Evolutionary conservation across 768 basidiomycete genomes (phyloP).

Genomic region (Naganishia vishniacii): DNA sequence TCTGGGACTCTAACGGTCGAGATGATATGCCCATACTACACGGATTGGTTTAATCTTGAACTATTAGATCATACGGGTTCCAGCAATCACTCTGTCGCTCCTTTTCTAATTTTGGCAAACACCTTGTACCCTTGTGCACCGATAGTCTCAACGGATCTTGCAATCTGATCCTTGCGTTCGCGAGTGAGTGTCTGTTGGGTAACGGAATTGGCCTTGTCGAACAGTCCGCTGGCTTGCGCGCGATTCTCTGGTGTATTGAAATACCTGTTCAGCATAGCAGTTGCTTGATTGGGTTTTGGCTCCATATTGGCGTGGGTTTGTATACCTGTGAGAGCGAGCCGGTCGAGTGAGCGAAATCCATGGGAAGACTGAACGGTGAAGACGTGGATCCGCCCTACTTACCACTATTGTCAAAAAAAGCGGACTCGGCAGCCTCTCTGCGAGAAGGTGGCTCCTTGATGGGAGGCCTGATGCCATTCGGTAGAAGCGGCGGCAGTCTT

Average conservation of each 20-base stretch:
- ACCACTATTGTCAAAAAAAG: no score
- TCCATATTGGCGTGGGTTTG: neutral
- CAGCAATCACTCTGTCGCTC: neutral
- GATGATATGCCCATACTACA: no score
- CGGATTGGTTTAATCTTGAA: no score
- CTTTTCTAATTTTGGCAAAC: conserved; percentile 11
- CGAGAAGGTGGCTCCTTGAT: conserved; percentile 9
- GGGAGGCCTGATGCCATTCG: neutral
- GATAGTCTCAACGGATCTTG: conserved; percentile 1
- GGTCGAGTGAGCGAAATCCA: neutral
- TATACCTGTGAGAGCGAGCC: no score
- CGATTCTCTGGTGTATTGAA: conserved; percentile 5
- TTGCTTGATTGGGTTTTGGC: conserved; percentile 2
- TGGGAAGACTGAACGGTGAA: neutral
- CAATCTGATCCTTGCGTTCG: conserved; percentile 2
- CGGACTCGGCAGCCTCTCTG: neutral
- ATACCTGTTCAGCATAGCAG: neutral
- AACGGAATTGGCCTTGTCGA: neutral
- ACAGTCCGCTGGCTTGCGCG: neutral
- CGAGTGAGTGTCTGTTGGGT: conserved; percentile 4
- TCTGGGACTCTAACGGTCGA: no score
- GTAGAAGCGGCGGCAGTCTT: neutral
- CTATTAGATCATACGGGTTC: no score
- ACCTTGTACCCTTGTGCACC: conserved; percentile 13
- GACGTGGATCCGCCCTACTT: no score